Evolutionary conservation across 2,329 filamentous ascomycete genomes (phyloP), one percentile per base, ranked within the genome.

Genomic region (Colletotrichum sojae): DNA sequence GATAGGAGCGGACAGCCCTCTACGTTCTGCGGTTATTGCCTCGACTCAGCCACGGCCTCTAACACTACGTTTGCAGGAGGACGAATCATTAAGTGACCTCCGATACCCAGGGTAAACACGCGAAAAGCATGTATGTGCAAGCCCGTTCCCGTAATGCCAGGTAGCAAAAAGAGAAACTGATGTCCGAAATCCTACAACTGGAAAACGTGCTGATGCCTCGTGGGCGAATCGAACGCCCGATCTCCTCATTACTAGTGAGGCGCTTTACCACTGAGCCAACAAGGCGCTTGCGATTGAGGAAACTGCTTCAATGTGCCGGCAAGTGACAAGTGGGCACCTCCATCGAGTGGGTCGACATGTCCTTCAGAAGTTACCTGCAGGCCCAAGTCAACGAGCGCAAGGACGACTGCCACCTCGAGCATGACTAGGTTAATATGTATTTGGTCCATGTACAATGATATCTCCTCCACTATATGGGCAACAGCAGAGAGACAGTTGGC

Each of bases 241-340:
- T 71, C 70, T 71, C 59, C 61, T 71, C 70, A 71, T 71, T 71
- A 71, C 70, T 71, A 71, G 70, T 71, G 70, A 71, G 61, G 63
- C 70, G 70, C 70, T 71, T 63, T 71, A 71, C 70, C 70, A 70
- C 70, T 71, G 55, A 71, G 70, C 70, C 70, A 71, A 71, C 70
- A 69, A 71, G 67, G 70, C 70, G 16, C 13, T n/a, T 43, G 40
- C 43, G 49, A 5, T 13, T 53, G 6, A 2, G 52, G 5, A 3
- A 12, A 2, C 1, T 0, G 5, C 2, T 4, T 22, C 31, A 36
- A 9, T 10, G 4, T 36, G 6, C 5, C 10, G 31, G 8, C 10
- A 36, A 36, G 31, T 2, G 5, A 10, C 31, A 2, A 36, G 31
- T 36, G 31, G 8, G 9, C 31, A 36, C 6, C 31, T 36, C 31